Conservation (phyloP, 164 flowering plant genomes). For the Chimonanthus salicifolius region DNA sequence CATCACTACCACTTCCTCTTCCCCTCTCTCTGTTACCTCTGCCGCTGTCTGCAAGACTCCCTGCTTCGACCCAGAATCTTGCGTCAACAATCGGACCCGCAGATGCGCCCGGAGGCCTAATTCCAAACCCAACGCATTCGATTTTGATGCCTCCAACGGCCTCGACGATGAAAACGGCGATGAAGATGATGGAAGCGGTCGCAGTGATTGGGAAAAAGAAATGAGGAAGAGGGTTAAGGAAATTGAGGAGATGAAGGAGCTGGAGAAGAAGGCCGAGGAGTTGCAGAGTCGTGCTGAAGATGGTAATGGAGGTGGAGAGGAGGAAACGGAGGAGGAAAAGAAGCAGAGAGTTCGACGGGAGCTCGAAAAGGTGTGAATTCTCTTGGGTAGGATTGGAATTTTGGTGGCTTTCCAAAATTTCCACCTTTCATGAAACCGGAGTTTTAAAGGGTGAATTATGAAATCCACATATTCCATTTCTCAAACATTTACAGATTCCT, state of each 20-base stretch:
- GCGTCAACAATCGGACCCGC: constrained; percentile 10
- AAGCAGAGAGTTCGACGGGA: constrained; percentile 73
- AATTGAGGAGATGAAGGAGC: constrained; percentile 77
- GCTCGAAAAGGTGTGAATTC: constrained; percentile 66
- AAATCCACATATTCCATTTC: no score
- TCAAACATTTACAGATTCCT: no score
- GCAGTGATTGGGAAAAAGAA: constrained; percentile 55
- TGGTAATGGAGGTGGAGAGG: constrained; percentile 22
- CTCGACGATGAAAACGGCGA: constrained; percentile 53
- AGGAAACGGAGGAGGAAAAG: constrained; percentile 76
- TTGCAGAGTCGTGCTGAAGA: constrained; percentile 47
- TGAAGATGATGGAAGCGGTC: constrained; percentile 32
- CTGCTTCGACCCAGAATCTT: background rate
- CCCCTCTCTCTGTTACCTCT: background rate
- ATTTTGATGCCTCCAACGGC: constrained; percentile 36
- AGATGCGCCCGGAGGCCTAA: constrained; percentile 32
- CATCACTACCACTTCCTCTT: background rate
- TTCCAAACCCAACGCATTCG: constrained; percentile 45
- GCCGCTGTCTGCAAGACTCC: background rate
- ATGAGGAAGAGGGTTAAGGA: constrained; percentile 80
- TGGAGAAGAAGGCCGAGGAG: constrained; percentile 89
- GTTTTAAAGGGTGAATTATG: no score
- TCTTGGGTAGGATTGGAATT: background rate
- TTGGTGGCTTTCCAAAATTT: no score
- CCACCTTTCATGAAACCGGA: no score